These are phyloP conservation scores for Peribolospora baueri DNA, from an alignment of 768 basidiomycete species.

Conservation along the genomic window DNA sequence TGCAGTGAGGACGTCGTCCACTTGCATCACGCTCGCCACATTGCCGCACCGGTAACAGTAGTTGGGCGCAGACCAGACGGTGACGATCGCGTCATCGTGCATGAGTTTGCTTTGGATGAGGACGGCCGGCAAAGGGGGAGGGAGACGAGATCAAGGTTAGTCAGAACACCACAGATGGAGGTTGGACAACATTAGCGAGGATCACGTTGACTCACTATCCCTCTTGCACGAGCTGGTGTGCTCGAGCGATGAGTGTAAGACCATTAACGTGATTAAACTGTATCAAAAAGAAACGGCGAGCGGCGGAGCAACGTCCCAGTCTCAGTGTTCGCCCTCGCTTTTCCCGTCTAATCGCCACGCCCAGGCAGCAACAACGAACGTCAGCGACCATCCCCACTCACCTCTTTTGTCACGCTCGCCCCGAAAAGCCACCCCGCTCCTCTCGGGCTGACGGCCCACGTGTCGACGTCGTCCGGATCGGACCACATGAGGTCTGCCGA, in stretches of 20 bases:
- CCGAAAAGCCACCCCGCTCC: constrained; percentile 95
- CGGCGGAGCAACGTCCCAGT: too few species aligned
- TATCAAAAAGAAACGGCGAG: background rate
- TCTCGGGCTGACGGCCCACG: constrained; percentile 88
- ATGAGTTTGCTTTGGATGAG: constrained; percentile 17
- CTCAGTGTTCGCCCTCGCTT: too few species aligned
- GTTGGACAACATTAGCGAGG: too few species aligned
- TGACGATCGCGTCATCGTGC: constrained; percentile 31
- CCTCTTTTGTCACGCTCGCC: constrained; percentile 59
- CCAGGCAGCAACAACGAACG: too few species aligned
- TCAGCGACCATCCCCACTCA: constrained; percentile 15
- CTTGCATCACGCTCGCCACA: constrained; percentile 67
- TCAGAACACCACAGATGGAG: too few species aligned
- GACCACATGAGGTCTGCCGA: constrained; percentile 84
- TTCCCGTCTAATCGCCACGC: too few species aligned
- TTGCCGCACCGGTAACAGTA: constrained; percentile 42
- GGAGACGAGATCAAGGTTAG: too few species aligned
- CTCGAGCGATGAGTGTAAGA: constrained; percentile 67
- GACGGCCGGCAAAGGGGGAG: too few species aligned
- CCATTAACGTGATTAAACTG: constrained; percentile 85
- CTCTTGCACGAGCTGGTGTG: constrained; percentile 90
- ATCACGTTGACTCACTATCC: constrained; percentile 24
- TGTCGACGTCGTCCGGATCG: constrained; percentile 80
- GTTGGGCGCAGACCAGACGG: constrained; percentile 67
- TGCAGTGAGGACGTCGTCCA: constrained; percentile 29